Conservation (phyloP, 768 basidiomycete genomes). For the Clitopilus passeckerianus region DNA sequence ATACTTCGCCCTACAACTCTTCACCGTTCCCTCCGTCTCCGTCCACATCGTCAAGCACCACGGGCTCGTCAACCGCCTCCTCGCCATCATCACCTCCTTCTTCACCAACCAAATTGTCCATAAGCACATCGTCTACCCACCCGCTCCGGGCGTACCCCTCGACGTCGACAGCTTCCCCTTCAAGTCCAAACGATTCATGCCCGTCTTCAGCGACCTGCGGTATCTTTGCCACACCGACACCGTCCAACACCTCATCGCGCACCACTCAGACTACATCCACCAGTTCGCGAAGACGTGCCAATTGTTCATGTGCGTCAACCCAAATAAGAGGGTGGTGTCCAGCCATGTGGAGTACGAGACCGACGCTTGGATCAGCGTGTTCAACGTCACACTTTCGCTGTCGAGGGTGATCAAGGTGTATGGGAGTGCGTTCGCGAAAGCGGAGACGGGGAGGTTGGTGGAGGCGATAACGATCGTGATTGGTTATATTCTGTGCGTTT, state of each 20-base stretch:
- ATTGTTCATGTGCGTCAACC: conserved; percentile 91
- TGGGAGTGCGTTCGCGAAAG: conserved; percentile 73
- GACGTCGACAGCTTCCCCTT: conserved; percentile 86
- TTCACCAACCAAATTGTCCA: conserved; percentile 87
- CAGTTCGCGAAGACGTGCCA: conserved; percentile 76
- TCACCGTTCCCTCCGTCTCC: conserved; percentile 86
- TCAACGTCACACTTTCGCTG: conserved; percentile 89
- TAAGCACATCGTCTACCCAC: conserved; percentile 55
- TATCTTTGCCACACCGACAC: conserved; percentile 78
- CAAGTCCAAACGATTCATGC: conserved; percentile 95
- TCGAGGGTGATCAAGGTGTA: conserved; percentile 86
- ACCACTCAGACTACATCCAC: conserved; percentile 58
- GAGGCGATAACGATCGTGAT: conserved; percentile 65
- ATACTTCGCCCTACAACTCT: conserved; percentile 88
- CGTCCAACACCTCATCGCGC: conserved; percentile 76
- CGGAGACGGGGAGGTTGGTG: conserved; percentile 54
- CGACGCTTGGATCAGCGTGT: conserved; percentile 95
- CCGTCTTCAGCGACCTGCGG: conserved; percentile 86
- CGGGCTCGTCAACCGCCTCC: conserved; percentile 68
- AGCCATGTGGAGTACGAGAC: conserved; percentile 95
- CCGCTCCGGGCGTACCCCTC: conserved; percentile 29
- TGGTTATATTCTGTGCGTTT: conserved; percentile 67
- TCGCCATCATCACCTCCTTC: conserved; percentile 84
- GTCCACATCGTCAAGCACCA: conserved; percentile 71
- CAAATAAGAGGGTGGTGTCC: conserved; percentile 76